Evolutionary conservation across 495 filamentous ascomycete genomes (phyloP).

Genomic region (Penicillium turbatum): DNA sequence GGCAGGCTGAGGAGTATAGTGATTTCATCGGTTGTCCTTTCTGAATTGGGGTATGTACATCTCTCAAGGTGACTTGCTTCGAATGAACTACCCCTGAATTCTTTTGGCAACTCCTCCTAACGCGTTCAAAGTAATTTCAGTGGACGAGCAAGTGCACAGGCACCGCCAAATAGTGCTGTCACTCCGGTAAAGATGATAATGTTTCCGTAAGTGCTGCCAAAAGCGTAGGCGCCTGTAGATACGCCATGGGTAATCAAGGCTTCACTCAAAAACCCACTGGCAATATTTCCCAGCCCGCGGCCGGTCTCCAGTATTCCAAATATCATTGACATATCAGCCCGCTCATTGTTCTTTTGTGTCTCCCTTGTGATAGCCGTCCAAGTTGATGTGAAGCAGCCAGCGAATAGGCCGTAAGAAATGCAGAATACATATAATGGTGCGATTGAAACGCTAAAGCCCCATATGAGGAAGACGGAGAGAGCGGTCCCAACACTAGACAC

Average conservation of each 20-base stretch:
- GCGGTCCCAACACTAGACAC: slow-evolving; percentile 50
- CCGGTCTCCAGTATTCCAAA: slow-evolving; percentile 51
- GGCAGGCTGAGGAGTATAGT: too few relatives aligned
- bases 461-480: slow-evolving; percentile 55
- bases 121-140: too few relatives aligned
- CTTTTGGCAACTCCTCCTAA: too few relatives aligned
- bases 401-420: slow-evolving; percentile 59
- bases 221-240: background rate
- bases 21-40: too few relatives aligned
- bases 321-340: slow-evolving; percentile 45
- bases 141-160: background rate
- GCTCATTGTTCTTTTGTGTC: slow-evolving; percentile 28
- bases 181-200: background rate
- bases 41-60: too few relatives aligned
- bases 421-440: slow-evolving; percentile 54
- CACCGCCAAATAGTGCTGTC: background rate
- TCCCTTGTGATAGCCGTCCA: slow-evolving; percentile 52
- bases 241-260: slow-evolving; percentile 28
- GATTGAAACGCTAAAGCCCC: slow-evolving; percentile 54
- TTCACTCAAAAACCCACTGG: slow-evolving; percentile 52
- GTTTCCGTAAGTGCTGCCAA: background rate
- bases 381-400: slow-evolving; percentile 49
- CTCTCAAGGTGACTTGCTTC: too few relatives aligned
- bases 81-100: too few relatives aligned
- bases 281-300: slow-evolving; percentile 52